Conservation (phyloP, 306 rosid species). For the Biancaea sappan region DNA sequence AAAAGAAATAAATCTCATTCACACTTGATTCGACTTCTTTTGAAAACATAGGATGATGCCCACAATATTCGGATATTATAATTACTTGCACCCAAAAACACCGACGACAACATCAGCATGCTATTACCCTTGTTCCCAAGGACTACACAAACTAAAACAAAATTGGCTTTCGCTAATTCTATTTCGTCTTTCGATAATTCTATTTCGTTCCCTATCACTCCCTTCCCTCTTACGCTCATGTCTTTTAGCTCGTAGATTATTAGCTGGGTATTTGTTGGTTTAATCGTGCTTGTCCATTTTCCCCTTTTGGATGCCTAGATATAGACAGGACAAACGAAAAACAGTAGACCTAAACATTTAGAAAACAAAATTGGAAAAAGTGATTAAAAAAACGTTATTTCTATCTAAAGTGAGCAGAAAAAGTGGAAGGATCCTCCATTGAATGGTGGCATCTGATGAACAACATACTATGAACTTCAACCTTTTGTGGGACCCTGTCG, state of each 20-base stretch:
- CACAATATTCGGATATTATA: conserved; percentile 36
- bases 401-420: neutral
- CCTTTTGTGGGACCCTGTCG: neutral
- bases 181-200: neutral
- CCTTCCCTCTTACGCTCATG: conserved; percentile 5
- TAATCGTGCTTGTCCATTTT: neutral
- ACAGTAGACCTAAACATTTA: neutral
- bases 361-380: neutral
- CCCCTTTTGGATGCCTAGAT: neutral
- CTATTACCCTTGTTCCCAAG: conserved; percentile 32
- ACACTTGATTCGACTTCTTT: conserved; percentile 37
- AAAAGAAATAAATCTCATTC: conserved; percentile 41
- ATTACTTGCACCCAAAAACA: conserved; percentile 26
- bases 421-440: neutral
- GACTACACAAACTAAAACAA: conserved; percentile 10
- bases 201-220: neutral
- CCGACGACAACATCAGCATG: conserved; percentile 16
- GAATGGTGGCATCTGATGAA: neutral
- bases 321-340: neutral
- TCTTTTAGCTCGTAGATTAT: neutral
- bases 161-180: neutral
- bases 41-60: conserved; percentile 31
- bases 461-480: neutral
- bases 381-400: no score
- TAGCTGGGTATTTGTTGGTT: conserved; percentile 9